Base-by-base conservation (phyloP, 768 basidiomycete genomes). In the Mycena rebaudengoi region DNA sequence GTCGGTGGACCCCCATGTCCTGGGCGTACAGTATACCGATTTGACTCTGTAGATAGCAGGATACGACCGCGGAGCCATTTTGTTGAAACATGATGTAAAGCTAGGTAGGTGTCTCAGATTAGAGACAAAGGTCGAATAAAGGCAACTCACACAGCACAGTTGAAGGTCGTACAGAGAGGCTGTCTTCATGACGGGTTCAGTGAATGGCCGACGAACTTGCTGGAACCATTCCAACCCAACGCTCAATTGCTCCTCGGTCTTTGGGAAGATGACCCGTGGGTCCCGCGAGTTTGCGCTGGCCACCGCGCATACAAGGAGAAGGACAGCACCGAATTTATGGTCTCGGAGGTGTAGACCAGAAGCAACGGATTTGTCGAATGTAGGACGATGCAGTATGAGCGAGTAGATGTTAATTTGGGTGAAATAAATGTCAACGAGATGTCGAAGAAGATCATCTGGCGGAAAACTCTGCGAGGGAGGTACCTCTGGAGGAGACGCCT, bases 101-200 rank as follows among this genome's bases (percentile, higher is more conserved):
- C 80, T 81, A 21, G n/a, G 39, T 20, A 25, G 25, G 11, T 12
- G 16, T 44, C 73, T 14, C 40, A 51, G 23, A n/a, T 28, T 43
- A 21, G 8, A 26, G 3, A 33, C 43, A 30, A 4, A 37, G 10
- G 74, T 70, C 72, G 39, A 77, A 74, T 40, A 51, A 58, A 53
- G 51, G 4, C 46, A 37, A 74, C 77, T 60, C 64, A 82, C 82
- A 71, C 80, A 75, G 70, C 81, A 82, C 8, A 78, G 76, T 68
- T 90, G 89, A 39, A 90, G 71, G 60, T 89, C 88, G 72, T 82
- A 83, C 62, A 90, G 68, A 18, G 80, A 70, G 2, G 88, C 84
- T 3, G 83, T 80, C 0, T 80, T 21, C 23, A 57, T 77, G 18
- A 88, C 76, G 37, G 85, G 73, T 0, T 78, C 80, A 71, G 80